phyloP scores from a whole-genome alignment of 164 flowering plant genomes.

The Tetrastigma voinierianum region DNA sequence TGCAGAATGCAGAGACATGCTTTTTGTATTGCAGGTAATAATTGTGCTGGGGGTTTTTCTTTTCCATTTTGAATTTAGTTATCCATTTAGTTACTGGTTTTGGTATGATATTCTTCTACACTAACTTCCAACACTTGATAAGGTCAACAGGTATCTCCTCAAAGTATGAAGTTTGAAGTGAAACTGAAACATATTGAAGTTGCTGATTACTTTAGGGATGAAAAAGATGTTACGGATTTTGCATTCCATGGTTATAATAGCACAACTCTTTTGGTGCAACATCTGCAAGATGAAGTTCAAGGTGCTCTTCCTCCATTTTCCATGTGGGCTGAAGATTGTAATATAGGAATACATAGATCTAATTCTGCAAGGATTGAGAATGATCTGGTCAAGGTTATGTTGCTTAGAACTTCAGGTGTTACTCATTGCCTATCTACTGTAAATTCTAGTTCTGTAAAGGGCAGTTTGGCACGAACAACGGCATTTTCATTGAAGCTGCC shows the following conservation, averaged over 20 bases:
- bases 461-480: slow-evolving; percentile 22
- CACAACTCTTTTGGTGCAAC: slow-evolving; percentile 27
- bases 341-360: slow-evolving; percentile 13
- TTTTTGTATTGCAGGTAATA: slow-evolving; percentile 68
- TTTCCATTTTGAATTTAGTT: not conserved
- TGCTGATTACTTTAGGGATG: slow-evolving; percentile 42
- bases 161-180: slow-evolving; percentile 60
- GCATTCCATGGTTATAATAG: slow-evolving; percentile 9
- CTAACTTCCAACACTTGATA: slow-evolving; percentile 33
- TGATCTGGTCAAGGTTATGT: slow-evolving; percentile 35
- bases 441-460: slow-evolving; percentile 28
- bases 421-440: slow-evolving; percentile 33
- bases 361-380: slow-evolving; percentile 16
- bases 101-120: not conserved
- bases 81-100: not conserved
- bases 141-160: slow-evolving; percentile 72
- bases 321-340: slow-evolving; percentile 20
- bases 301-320: slow-evolving; percentile 49
- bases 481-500: slow-evolving; percentile 69
- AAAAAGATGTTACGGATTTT: slow-evolving; percentile 14
- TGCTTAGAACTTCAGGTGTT: slow-evolving; percentile 54
- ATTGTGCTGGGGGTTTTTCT: slow-evolving; percentile 12
- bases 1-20: slow-evolving; percentile 43
- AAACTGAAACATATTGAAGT: slow-evolving; percentile 59
- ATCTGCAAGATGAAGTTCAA: slow-evolving; percentile 61